A percentile compares a stretch with the other conserved stretches of the same genome.
These are phyloP conservation scores for Colletotrichum orchidophilum DNA, from an alignment of 2,329 filamentous ascomycete genomes.

Conservation along the genomic window DNA sequence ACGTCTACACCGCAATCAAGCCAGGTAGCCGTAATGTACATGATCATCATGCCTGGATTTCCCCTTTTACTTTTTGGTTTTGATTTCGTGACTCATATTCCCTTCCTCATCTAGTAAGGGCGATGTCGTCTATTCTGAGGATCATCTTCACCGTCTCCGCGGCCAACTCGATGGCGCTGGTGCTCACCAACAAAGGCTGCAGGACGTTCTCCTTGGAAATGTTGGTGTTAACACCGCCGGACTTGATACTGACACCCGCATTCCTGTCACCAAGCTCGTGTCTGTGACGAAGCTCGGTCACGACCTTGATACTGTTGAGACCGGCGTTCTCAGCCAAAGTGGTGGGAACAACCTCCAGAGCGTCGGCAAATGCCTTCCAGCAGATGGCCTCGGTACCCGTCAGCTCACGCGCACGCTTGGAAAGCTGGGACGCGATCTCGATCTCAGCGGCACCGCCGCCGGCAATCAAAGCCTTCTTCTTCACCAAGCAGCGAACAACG, in stretches of 20 bases:
- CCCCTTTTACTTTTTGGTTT: constrained; percentile 29
- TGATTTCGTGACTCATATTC: constrained; percentile 31
- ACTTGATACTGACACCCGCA: constrained; percentile 97
- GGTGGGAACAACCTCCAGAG: constrained; percentile 95
- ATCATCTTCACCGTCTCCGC: constrained; percentile 99
- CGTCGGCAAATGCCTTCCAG: constrained; percentile 99
- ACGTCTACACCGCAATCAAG: constrained; percentile 31
- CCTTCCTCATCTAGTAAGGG: constrained; percentile 61
- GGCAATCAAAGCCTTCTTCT: constrained; percentile 99
- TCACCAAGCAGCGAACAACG: constrained; percentile 95
- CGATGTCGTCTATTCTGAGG: constrained; percentile 74
- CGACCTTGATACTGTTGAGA: constrained; percentile 98
- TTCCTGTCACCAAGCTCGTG: constrained; percentile 96
- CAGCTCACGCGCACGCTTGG: constrained; percentile 82
- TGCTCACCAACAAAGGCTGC: constrained; percentile 95
- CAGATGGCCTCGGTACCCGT: constrained; percentile 96
- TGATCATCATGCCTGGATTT: constrained; percentile 32
- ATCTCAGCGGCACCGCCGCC: constrained; percentile 97
- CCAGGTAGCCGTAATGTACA: constrained; percentile 33
- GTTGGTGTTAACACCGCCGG: constrained; percentile 94
- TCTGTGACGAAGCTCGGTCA: constrained; percentile 92
- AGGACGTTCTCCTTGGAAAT: constrained; percentile 97
- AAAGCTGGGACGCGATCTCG: constrained; percentile 89
- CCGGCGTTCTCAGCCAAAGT: constrained; percentile 97
- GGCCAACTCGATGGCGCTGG: constrained; percentile 95